phyloP scores from a whole-genome alignment of 139 green algal species.

The Limnomonas spitsbergensis region DNA sequence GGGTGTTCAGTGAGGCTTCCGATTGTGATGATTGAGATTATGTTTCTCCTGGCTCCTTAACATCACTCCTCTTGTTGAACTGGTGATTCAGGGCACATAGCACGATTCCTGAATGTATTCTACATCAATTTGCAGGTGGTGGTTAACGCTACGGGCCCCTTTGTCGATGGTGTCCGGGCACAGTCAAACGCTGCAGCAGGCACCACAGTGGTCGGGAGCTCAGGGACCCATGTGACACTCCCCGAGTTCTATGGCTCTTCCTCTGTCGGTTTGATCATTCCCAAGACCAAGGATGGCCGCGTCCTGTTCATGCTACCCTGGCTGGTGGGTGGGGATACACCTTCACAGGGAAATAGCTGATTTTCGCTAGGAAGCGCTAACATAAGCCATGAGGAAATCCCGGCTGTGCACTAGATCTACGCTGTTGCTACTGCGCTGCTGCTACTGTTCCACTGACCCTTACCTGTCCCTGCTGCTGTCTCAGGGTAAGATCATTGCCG shows the following conservation, averaged over 20 bases:
- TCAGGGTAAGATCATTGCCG: constrained; percentile 81
- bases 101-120: too few species aligned
- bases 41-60: neutral
- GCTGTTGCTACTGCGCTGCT: neutral
- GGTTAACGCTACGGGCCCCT: constrained; percentile 90
- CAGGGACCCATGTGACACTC: constrained; percentile 88
- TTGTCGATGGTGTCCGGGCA: constrained; percentile 63
- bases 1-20: constrained; percentile 11
- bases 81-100: too few species aligned
- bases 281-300: constrained; percentile 95
- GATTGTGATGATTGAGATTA: constrained; percentile 4
- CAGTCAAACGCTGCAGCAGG: constrained; percentile 20
- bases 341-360: neutral
- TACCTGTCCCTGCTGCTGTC: constrained; percentile 96
- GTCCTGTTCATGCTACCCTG: constrained; percentile 98
- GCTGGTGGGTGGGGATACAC: constrained; percentile 34
- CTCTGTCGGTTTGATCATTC: constrained; percentile 89
- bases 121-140: too few species aligned
- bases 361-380: neutral
- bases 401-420: neutral
- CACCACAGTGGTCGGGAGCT: constrained; percentile 63
- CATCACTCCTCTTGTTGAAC: too few species aligned
- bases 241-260: constrained; percentile 87
- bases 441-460: neutral
- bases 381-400: too few species aligned